Conservation (phyloP, 352 stramenopile species). For the Phytophthora fragariae region DNA sequence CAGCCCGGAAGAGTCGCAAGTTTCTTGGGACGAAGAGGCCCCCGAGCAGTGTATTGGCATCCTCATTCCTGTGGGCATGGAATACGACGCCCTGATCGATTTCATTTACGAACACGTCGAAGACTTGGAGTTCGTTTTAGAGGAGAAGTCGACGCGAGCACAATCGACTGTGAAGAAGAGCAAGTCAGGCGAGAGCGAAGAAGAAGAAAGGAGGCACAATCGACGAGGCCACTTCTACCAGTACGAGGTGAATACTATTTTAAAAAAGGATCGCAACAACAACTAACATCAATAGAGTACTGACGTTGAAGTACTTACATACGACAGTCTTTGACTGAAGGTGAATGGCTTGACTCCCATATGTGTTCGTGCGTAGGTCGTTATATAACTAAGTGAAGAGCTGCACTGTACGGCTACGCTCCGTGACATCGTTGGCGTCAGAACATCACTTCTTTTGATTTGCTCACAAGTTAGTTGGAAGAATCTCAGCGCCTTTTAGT, state of each 20-base stretch:
- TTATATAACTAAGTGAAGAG: too few relatives aligned
- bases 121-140: conserved; percentile 63
- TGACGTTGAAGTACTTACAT: conserved; percentile 6
- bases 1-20: conserved; percentile 44
- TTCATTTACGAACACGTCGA: conserved; percentile 71
- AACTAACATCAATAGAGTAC: neutral
- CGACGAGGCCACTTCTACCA: conserved; percentile 66
- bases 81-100: conserved; percentile 59
- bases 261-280: conserved; percentile 24
- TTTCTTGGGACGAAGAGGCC: conserved; percentile 57
- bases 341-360: conserved; percentile 12
- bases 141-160: conserved; percentile 30
- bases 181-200: conserved; percentile 28
- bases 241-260: conserved; percentile 63
- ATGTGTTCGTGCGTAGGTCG: too few relatives aligned
- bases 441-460: too few relatives aligned
- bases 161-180: conserved; percentile 21
- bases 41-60: conserved; percentile 75
- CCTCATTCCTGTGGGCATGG: conserved; percentile 71
- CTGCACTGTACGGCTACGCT: too few relatives aligned
- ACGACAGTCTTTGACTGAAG: conserved; percentile 23
- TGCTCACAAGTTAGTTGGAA: too few relatives aligned
- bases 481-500: too few relatives aligned
- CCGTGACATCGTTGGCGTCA: too few relatives aligned
- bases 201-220: conserved; percentile 23